phyloP scores from a whole-genome alignment of 306 rosid species.

The Corylus avellana region DNA sequence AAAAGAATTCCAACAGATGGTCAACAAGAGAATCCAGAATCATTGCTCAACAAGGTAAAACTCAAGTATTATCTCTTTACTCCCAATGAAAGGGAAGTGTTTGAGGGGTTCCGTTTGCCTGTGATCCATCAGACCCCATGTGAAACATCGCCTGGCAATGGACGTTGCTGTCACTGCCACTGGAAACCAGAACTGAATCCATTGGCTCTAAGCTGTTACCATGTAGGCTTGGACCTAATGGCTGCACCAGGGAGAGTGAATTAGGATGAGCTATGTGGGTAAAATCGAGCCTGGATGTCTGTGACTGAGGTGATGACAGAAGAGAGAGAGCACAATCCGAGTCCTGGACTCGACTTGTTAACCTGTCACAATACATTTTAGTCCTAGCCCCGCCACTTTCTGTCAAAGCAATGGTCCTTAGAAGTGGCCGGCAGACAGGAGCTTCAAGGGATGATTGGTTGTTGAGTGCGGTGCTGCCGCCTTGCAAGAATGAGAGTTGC shows the following conservation, averaged over 20 bases:
- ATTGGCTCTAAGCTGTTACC: constrained; percentile 47
- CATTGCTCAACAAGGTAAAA: not conserved
- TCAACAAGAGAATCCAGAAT: constrained; percentile 18
- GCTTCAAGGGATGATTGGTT: constrained; percentile 33
- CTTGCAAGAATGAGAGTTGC: constrained; percentile 47
- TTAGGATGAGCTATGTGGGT: constrained; percentile 50
- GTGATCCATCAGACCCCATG: constrained; percentile 51
- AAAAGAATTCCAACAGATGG: not conserved
- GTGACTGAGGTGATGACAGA: constrained; percentile 95
- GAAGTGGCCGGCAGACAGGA: constrained; percentile 48
- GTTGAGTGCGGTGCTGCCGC: constrained; percentile 22
- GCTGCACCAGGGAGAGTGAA: constrained; percentile 51
- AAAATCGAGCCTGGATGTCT: constrained; percentile 53
- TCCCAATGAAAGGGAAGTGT: constrained; percentile 82
- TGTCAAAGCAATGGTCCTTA: constrained; percentile 42
- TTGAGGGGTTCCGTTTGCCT: constrained; percentile 51
- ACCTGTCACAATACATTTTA: constrained; percentile 48
- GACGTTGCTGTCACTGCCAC: constrained; percentile 32
- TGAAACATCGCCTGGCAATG: constrained; percentile 58
- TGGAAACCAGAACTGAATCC: constrained; percentile 56
- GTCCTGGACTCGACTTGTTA: constrained; percentile 43
- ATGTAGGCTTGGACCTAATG: constrained; percentile 50
- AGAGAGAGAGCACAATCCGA: constrained; percentile 99
- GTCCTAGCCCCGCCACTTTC: constrained; percentile 43
- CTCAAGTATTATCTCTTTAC: constrained; percentile 24